Conservation (phyloP, 805 yeast genomes). For the Phaffomyces opuntiae region DNA sequence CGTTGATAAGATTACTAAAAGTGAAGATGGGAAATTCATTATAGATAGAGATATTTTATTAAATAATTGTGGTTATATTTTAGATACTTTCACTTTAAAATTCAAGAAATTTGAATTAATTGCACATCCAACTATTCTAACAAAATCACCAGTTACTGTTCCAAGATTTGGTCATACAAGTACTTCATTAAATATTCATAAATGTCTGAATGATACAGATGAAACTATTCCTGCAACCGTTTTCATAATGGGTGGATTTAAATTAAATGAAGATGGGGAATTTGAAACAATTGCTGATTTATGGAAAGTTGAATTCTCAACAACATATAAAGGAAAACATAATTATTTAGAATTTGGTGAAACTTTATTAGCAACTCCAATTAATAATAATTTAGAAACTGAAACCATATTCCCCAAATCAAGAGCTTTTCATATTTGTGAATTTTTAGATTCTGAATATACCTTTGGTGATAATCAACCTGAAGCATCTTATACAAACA, state of each 20-base stretch:
- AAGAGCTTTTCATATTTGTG: constrained; percentile 31
- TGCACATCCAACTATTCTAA: constrained; percentile 26
- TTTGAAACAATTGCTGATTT: constrained; percentile 33
- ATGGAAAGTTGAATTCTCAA: constrained; percentile 35
- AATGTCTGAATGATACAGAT: constrained; percentile 4
- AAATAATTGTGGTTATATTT: constrained; percentile 50
- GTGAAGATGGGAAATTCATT: constrained; percentile 28
- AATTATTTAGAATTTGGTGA: constrained; percentile 32
- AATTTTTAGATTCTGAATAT: constrained; percentile 16
- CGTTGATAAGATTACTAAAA: constrained; percentile 18
- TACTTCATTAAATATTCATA: constrained; percentile 18
- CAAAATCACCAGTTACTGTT: constrained; percentile 26
- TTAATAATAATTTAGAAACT: constrained; percentile 12
- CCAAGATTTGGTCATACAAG: constrained; percentile 37
- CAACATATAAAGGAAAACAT: constrained; percentile 29
- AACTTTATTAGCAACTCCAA: constrained; percentile 27
- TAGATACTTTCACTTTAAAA: constrained; percentile 42
- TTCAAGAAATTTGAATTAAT: constrained; percentile 40
- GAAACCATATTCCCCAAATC: constrained; percentile 22
- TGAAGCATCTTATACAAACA: neutral
- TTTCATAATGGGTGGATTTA: constrained; percentile 45
- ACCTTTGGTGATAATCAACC: constrained; percentile 2
- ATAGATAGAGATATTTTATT: constrained; percentile 37
- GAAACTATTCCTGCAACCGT: constrained; percentile 26
- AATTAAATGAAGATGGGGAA: constrained; percentile 19